Percentiles rank a stretch among this genome's conserved stretches.
phyloP scores from a whole-genome alignment of 192 early-diverging fungal species.

The Coemansia nantahalensis region DNA sequence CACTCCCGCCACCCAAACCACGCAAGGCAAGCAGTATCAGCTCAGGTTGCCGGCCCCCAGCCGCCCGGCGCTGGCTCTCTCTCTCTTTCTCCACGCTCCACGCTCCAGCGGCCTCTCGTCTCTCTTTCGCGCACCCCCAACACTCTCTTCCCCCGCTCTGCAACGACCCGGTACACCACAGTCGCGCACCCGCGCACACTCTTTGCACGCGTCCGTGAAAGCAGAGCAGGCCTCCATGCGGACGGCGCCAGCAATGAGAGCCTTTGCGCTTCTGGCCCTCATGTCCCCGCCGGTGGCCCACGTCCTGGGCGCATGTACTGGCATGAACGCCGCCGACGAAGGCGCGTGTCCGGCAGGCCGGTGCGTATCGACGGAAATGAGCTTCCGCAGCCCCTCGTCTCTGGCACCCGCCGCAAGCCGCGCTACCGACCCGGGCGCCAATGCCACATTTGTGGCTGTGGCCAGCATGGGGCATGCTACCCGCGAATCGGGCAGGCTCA shows the following conservation, averaged over 20 bases:
- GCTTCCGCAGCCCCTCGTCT: conserved; percentile 12
- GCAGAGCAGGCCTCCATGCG: too few relatives aligned
- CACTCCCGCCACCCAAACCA: too few relatives aligned
- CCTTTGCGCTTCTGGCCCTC: conserved; percentile 11
- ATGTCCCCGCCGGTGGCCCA: conserved; percentile 26
- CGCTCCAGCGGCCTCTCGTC: neutral
- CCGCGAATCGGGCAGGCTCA: conserved; percentile 38
- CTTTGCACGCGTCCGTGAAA: too few relatives aligned
- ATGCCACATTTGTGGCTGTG: conserved; percentile 53
- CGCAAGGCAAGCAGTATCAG: neutral
- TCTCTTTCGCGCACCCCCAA: conserved; percentile 1
- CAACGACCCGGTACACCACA: too few relatives aligned
- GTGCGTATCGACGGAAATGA: conserved; percentile 15
- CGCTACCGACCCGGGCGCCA: conserved; percentile 3
- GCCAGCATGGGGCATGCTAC: conserved; percentile 49
- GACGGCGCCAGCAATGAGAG: conserved; percentile 12
- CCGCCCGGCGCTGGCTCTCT: neutral
- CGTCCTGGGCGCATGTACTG: conserved; percentile 53
- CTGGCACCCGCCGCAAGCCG: conserved; percentile 8
- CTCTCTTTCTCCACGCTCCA: neutral
- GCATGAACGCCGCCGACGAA: conserved; percentile 38
- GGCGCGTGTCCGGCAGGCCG: conserved; percentile 30
- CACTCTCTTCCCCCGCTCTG: conserved; percentile 6
- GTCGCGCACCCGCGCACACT: too few relatives aligned
- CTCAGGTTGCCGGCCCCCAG: neutral